Evolutionary conservation across 2,329 filamentous ascomycete species (phyloP).

Genomic region (Dothideomycetes sp.): DNA sequence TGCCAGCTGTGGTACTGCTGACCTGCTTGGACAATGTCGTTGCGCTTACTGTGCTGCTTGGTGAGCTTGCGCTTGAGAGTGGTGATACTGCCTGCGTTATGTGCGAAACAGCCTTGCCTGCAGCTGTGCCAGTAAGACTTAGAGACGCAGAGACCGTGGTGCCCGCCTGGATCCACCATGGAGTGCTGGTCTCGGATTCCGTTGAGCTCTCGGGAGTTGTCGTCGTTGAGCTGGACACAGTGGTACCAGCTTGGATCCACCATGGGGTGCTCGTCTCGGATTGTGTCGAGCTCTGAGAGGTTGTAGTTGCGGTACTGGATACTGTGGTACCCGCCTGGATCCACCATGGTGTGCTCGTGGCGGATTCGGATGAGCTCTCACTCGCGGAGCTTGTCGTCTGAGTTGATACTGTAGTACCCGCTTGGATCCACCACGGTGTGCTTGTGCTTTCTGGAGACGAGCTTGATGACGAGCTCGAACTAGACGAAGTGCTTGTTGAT

Average conservation of each 20-base stretch:
- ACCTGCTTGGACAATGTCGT: neutral
- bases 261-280: too few relatives aligned
- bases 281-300: neutral
- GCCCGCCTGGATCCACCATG: too few relatives aligned
- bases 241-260: too few relatives aligned
- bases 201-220: too few relatives aligned
- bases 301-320: neutral
- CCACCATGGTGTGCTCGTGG: constrained; percentile 1
- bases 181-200: too few relatives aligned
- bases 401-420: constrained; percentile 1
- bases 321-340: constrained; percentile 5
- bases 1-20: neutral
- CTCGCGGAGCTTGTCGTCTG: neutral
- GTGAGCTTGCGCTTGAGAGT: neutral
- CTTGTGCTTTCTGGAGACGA: constrained; percentile 45
- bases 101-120: neutral
- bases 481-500: constrained; percentile 35
- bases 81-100: too few relatives aligned
- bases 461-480: constrained; percentile 75
- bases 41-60: neutral
- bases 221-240: too few relatives aligned
- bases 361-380: constrained; percentile 52
- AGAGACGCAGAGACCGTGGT: too few relatives aligned
- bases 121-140: neutral
- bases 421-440: constrained; percentile 3